Conservation (phyloP, 306 rosid species). For the Sphenostylis stenocarpa region DNA sequence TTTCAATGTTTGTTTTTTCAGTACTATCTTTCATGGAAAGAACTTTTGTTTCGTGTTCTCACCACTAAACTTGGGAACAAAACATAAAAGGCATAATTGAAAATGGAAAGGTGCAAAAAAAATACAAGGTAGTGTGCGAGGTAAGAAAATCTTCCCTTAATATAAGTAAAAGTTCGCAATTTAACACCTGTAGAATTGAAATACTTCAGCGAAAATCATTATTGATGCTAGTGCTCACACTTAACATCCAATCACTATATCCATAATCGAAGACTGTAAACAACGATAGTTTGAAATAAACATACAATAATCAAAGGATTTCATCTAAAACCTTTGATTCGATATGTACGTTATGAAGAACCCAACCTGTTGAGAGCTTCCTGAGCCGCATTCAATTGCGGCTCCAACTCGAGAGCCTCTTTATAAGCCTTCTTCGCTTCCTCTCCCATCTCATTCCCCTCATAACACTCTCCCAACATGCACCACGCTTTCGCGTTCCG, state of each 20-base stretch:
- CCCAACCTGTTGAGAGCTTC: slow-evolving; percentile 62
- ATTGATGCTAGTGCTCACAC: not conserved
- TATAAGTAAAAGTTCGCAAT: not conserved
- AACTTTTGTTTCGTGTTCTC: no score
- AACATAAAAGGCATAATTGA: no score
- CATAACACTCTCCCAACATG: slow-evolving; percentile 74
- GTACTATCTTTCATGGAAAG: no score
- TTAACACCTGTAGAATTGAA: not conserved
- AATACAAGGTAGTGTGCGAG: not conserved
- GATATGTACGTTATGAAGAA: slow-evolving; percentile 12
- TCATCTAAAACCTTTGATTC: not conserved
- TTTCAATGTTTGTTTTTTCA: not conserved
- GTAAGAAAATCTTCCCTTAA: not conserved
- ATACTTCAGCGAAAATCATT: not conserved
- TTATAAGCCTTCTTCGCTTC: slow-evolving; percentile 76
- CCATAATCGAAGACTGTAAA: not conserved
- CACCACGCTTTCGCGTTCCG: slow-evolving; percentile 58
- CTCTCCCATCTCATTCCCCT: slow-evolving; percentile 63
- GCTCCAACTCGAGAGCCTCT: slow-evolving; percentile 64
- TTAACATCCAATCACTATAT: not conserved
- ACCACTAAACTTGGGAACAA: no score
- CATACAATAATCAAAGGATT: not conserved
- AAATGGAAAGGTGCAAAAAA: no score
- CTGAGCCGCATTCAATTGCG: slow-evolving; percentile 43
- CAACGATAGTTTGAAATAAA: not conserved